A percentile compares a stretch with the other conserved stretches of the same genome.
phyloP scores from a whole-genome alignment of 2,329 filamentous ascomycete species.

The Fusarium chlamydosporum region DNA sequence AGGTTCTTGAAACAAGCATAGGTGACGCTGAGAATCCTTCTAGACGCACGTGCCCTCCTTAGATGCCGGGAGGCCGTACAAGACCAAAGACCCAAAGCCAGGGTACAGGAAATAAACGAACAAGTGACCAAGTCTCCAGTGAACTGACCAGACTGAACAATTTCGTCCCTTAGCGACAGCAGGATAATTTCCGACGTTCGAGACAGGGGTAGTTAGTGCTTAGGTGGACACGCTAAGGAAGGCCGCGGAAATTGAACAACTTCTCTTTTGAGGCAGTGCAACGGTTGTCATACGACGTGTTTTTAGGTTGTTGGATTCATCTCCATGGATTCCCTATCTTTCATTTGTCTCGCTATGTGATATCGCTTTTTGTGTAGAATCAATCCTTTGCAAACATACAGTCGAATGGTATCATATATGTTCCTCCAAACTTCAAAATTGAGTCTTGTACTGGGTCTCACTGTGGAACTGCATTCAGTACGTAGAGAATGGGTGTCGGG shows the following conservation, averaged over 20 bases:
- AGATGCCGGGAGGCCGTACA: background rate
- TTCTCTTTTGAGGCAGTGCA: background rate
- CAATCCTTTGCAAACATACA: too few species aligned
- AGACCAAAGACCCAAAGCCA: background rate
- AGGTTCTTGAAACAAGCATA: conserved; percentile 1
- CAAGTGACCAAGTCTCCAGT: background rate
- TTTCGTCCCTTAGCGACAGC: background rate
- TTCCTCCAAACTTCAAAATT: too few species aligned
- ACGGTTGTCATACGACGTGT: background rate
- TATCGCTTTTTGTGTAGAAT: too few species aligned
- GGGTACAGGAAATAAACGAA: background rate
- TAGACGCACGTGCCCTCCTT: conserved; percentile 6
- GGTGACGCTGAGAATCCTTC: conserved; percentile 1
- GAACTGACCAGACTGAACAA: background rate
- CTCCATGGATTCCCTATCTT: too few species aligned
- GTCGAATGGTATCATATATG: too few species aligned
- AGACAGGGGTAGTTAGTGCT: conserved; percentile 18
- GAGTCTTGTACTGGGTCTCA: too few species aligned
- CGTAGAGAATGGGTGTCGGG: too few species aligned
- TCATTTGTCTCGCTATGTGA: too few species aligned
- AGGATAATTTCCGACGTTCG: background rate
- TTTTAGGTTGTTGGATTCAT: rapidly evolving
- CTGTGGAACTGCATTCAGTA: too few species aligned
- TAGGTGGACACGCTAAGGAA: background rate
- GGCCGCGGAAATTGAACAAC: background rate